phyloP scores from a whole-genome alignment of 495 filamentous ascomycete genomes.

The Parathielavia hyrcaniae region DNA sequence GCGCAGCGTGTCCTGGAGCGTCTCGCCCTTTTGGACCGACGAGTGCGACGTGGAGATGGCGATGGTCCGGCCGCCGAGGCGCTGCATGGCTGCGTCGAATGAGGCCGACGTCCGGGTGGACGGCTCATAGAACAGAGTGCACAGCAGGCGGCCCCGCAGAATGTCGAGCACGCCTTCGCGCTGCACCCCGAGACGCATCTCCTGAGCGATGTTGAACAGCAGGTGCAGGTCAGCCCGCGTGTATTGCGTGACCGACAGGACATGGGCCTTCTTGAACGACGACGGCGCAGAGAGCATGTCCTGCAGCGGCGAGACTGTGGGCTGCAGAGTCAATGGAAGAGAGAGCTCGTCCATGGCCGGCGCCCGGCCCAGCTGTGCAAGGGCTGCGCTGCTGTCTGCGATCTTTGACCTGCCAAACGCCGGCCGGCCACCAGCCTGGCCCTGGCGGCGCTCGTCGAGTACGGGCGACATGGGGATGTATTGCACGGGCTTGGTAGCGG shows the following conservation, averaged over 20 bases:
- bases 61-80: conserved; percentile 79
- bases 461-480: conserved; percentile 34
- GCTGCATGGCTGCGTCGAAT: conserved; percentile 97
- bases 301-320: conserved; percentile 43
- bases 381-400: conserved; percentile 23
- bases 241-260: conserved; percentile 87
- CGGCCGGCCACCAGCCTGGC: conserved; percentile 19
- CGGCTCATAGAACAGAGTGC: conserved; percentile 94
- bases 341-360: conserved; percentile 47
- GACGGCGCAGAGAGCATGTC: conserved; percentile 68
- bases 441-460: conserved; percentile 23
- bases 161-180: conserved; percentile 82
- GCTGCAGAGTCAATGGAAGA: conserved; percentile 42
- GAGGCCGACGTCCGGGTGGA: conserved; percentile 93
- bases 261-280: conserved; percentile 76
- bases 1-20: conserved; percentile 84
- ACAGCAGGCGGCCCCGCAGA: conserved; percentile 76
- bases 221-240: conserved; percentile 77
- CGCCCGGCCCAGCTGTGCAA: conserved; percentile 11
- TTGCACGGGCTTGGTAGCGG: conserved; percentile 46
- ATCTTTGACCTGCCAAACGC: conserved; percentile 15
- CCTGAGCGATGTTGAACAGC: conserved; percentile 91
- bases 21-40: conserved; percentile 86
- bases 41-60: conserved; percentile 72
- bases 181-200: conserved; percentile 90